A percentile compares a stretch with the other conserved stretches of the same genome.
These are phyloP conservation scores for Stropharia rugosoannulata DNA, from an alignment of 768 basidiomycete species.

Conservation along the genomic window DNA sequence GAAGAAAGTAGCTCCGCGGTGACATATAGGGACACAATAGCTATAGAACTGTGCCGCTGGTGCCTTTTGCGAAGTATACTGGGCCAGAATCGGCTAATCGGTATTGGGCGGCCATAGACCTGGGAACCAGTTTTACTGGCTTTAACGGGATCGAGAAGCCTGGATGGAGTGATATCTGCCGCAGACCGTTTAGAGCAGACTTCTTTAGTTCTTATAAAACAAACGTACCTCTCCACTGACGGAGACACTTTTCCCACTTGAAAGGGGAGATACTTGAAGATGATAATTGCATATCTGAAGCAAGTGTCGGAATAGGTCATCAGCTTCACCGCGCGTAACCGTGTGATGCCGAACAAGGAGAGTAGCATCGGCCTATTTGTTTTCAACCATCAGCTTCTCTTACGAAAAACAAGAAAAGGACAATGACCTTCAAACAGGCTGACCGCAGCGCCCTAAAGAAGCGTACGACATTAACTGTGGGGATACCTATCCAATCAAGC, in stretches of 20 bases:
- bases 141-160: conserved; percentile 40
- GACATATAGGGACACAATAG: background rate
- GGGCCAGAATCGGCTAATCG: conserved; percentile 64
- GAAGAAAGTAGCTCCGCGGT: too few species aligned
- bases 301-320: conserved; percentile 58
- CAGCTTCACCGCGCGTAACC: conserved; percentile 50
- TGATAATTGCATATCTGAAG: conserved; percentile 68
- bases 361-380: conserved; percentile 45
- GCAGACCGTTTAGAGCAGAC: background rate
- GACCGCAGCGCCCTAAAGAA: conserved; percentile 61
- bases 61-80: conserved; percentile 74
- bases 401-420: conserved; percentile 14
- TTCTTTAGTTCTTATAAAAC: background rate
- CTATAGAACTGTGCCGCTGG: conserved; percentile 60
- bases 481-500: conserved; percentile 71
- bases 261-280: conserved; percentile 67
- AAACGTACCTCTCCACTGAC: conserved; percentile 74
- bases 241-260: conserved; percentile 74
- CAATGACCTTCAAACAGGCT: conserved; percentile 48
- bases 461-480: conserved; percentile 47
- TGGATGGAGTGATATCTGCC: conserved; percentile 62
- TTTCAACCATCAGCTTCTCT: background rate
- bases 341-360: conserved; percentile 68
- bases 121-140: conserved; percentile 42
- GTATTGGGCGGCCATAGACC: conserved; percentile 67